Conservation (phyloP, 2,329 filamentous ascomycete species). For the Stachybotrys chartarum region DNA sequence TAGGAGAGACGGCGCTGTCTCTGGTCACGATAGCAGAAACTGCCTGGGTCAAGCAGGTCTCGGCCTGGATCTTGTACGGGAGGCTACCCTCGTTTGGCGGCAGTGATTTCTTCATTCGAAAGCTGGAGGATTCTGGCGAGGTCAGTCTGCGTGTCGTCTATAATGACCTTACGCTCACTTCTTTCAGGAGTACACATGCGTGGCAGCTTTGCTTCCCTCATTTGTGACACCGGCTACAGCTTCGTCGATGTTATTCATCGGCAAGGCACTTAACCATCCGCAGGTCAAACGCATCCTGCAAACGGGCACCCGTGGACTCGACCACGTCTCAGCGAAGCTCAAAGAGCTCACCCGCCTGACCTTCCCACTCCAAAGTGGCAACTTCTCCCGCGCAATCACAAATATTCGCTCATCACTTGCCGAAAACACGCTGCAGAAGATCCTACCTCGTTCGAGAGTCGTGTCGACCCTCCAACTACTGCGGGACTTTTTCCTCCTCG, state of each 20-base stretch:
- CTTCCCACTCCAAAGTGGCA: constrained; percentile 66
- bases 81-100: constrained; percentile 69
- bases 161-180: constrained; percentile 1
- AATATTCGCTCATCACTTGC: constrained; percentile 77
- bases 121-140: constrained; percentile 32
- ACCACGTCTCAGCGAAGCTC: constrained; percentile 62
- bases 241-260: constrained; percentile 82
- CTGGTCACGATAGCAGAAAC: constrained; percentile 75
- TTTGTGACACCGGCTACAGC: constrained; percentile 73
- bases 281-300: constrained; percentile 45
- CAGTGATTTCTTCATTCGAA: constrained; percentile 80
- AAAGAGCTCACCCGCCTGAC: constrained; percentile 58
- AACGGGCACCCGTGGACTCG: constrained; percentile 40
- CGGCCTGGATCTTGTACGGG: constrained; percentile 87
- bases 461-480: constrained; percentile 70
- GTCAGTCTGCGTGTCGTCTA: constrained; percentile 17
- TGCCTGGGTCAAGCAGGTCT: constrained; percentile 85
- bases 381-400: constrained; percentile 64
- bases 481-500: constrained; percentile 80
- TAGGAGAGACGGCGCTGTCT: constrained; percentile 68
- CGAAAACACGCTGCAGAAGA: constrained; percentile 71
- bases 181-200: constrained; percentile 48
- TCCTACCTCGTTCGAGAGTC: constrained; percentile 72
- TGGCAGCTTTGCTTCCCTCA: constrained; percentile 59
- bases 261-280: constrained; percentile 81